A percentile compares a stretch with the other conserved stretches of the same genome.
Evolutionary conservation across 164 flowering plant species (phyloP).

Genomic region (Vitis cinerea): DNA sequence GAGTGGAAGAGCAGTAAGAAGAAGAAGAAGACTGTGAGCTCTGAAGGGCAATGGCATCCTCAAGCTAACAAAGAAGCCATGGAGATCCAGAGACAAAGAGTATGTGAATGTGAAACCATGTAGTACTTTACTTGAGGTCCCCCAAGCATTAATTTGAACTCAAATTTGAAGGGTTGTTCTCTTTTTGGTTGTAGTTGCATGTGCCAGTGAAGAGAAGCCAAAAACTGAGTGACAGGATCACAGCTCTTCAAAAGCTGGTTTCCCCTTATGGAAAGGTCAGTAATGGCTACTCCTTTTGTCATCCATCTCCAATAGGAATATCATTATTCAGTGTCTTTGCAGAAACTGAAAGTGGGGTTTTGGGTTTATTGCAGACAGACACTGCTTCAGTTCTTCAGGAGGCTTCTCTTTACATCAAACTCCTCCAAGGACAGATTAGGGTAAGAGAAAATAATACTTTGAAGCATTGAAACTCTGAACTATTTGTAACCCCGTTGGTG

Average conservation of each 20-base stretch:
- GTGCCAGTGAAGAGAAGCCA: constrained; percentile 54
- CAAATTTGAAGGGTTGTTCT: neutral
- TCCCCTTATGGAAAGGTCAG: constrained; percentile 87
- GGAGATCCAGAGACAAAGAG: constrained; percentile 15
- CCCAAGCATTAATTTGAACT: neutral
- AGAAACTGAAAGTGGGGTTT: too few species aligned
- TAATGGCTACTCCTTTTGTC: neutral
- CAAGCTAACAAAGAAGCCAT: neutral
- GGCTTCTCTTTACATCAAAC: constrained; percentile 50
- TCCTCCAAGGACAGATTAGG: constrained; percentile 58
- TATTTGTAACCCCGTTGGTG: neutral
- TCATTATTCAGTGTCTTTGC: too few species aligned
- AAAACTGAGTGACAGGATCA: constrained; percentile 61
- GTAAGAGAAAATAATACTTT: constrained; percentile 16
- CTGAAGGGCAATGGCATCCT: constrained; percentile 8
- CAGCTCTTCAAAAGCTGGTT: constrained; percentile 73
- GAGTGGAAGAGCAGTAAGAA: constrained; percentile 26
- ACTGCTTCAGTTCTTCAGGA: constrained; percentile 82
- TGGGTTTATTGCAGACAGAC: constrained; percentile 50
- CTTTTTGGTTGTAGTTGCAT: constrained; percentile 10
- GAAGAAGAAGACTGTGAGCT: constrained; percentile 12
- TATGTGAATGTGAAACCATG: neutral
- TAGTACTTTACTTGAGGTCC: neutral
- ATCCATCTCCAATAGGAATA: too few species aligned
- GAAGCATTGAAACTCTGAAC: neutral